These are phyloP conservation scores for Haplographium delicatum DNA, from an alignment of 495 filamentous ascomycete genomes.

Conservation along the genomic window DNA sequence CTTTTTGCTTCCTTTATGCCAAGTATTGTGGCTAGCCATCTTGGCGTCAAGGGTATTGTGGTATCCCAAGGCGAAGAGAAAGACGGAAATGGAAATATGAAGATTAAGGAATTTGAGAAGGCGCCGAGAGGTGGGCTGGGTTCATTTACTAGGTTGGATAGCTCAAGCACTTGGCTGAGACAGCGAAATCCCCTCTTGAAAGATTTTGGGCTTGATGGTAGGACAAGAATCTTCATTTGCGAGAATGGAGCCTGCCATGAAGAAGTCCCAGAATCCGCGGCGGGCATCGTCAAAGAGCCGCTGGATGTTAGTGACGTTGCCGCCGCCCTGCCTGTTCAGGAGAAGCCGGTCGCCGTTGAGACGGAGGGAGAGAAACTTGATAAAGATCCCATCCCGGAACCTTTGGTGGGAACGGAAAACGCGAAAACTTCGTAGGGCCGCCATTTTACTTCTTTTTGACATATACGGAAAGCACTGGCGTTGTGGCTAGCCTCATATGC, in stretches of 20 bases:
- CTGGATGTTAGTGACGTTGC: slow-evolving; percentile 2
- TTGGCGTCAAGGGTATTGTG: slow-evolving; percentile 37
- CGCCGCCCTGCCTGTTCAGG: slow-evolving; percentile 5
- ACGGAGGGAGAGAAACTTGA: no score
- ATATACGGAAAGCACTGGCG: no score
- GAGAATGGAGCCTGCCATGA: slow-evolving; percentile 43
- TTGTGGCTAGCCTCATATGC: no score
- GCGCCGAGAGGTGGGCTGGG: slow-evolving; percentile 19
- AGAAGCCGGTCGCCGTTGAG: background rate
- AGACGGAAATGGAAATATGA: slow-evolving; percentile 12
- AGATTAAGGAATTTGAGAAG: slow-evolving; percentile 22
- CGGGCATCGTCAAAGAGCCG: background rate
- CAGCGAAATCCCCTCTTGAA: slow-evolving; percentile 33
- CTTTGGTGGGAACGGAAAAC: no score
- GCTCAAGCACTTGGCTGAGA: slow-evolving; percentile 18
- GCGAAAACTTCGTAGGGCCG: no score
- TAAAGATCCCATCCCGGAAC: no score
- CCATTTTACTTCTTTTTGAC: no score
- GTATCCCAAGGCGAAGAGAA: slow-evolving; percentile 12
- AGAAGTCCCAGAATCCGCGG: slow-evolving; percentile 22
- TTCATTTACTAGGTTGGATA: slow-evolving; percentile 11
- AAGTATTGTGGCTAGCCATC: slow-evolving; percentile 59
- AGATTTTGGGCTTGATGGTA: slow-evolving; percentile 36
- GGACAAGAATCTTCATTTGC: slow-evolving; percentile 44
- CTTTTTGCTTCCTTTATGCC: slow-evolving; percentile 76